A percentile compares a stretch with the other conserved stretches of the same genome.
phyloP scores from a whole-genome alignment of 768 basidiomycete species.

The Tulasnella sp. region DNA sequence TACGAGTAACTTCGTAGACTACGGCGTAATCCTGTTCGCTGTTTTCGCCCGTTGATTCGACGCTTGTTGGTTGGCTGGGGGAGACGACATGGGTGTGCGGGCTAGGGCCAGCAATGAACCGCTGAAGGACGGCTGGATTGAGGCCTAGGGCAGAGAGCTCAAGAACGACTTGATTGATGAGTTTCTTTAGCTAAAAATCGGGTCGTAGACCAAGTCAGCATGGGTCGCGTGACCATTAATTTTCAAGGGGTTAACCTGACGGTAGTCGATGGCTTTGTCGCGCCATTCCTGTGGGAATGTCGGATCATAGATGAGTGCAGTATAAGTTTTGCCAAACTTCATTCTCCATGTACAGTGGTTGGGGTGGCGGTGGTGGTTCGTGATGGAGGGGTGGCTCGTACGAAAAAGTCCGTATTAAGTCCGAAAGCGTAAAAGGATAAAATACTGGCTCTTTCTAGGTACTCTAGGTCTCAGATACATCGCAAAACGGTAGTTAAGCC shows the following conservation, averaged over 20 bases:
- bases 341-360: slow-evolving; percentile 24
- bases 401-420: neutral
- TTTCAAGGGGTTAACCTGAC: slow-evolving; percentile 43
- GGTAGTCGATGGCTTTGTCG: slow-evolving; percentile 75
- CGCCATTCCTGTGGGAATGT: slow-evolving; percentile 69
- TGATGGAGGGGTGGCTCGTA: neutral
- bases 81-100: neutral
- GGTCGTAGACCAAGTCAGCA: neutral
- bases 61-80: neutral
- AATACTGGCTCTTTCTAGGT: neutral
- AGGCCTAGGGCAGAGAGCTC: slow-evolving; percentile 70
- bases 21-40: neutral
- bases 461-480: neutral
- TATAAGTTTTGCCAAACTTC: slow-evolving; percentile 37
- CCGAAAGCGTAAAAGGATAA: neutral
- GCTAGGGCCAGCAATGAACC: slow-evolving; percentile 25
- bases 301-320: slow-evolving; percentile 32
- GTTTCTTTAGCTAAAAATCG: slow-evolving; percentile 65
- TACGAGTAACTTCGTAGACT: slow-evolving; percentile 4
- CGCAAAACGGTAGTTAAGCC: neutral
- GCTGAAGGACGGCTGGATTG: slow-evolving; percentile 36
- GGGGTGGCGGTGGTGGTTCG: neutral
- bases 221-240: neutral
- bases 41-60: neutral
- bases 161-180: slow-evolving; percentile 68